Base-by-base conservation (phyloP, 495 filamentous ascomycete species). In the Astrothelium macrocarpum region DNA sequence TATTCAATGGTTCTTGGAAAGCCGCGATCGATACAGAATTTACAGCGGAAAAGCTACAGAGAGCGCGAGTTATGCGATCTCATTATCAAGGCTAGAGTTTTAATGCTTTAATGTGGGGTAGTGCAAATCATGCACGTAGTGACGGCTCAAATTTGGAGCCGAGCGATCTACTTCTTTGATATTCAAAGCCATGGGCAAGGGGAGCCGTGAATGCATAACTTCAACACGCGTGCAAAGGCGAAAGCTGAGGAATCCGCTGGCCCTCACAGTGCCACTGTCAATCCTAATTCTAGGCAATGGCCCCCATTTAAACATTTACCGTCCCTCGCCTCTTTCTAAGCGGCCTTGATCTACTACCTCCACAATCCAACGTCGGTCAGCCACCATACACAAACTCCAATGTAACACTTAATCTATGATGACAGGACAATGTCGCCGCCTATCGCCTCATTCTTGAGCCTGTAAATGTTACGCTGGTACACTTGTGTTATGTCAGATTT, bases 81-180 rank as follows among this genome's bases (percentile, higher is more conserved):
- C 49, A 25, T 25, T 56, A 56, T 28, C n/a, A n/a, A n/a, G n/a
- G n/a, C n/a, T n/a, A n/a, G n/a, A n/a, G n/a, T n/a, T n/a, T n/a
- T n/a, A 10, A 20, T 2, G 11, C 11, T 26, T 20, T 9, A 26
- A 28, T 56, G 49, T 56, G 49, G 49, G 23, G n/a, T 29, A n/a
- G 49, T 29, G 49, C 49, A 56, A 56, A 56, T 56, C 49, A 56
- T 56, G 23, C 20, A 56, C n/a, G n/a, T n/a, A n/a, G n/a, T n/a
- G n/a, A n/a, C n/a, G n/a, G 20, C 49, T 29, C 20, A 10, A 56
- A 20, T 29, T 25, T 56, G 4, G 25, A 56, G 16, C 49, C 49
- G 49, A 56, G 49, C 45, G 14, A 49, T n/a, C 1, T n/a, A 18
- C 5, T 18, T 5, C 45, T 49, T 20, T n/a, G 45, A 49, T 49